A percentile compares a stretch with the other conserved stretches of the same genome.
These are phyloP conservation scores for Russula griseocarnosa DNA, from an alignment of 768 basidiomycete genomes.

Conservation along the genomic window DNA sequence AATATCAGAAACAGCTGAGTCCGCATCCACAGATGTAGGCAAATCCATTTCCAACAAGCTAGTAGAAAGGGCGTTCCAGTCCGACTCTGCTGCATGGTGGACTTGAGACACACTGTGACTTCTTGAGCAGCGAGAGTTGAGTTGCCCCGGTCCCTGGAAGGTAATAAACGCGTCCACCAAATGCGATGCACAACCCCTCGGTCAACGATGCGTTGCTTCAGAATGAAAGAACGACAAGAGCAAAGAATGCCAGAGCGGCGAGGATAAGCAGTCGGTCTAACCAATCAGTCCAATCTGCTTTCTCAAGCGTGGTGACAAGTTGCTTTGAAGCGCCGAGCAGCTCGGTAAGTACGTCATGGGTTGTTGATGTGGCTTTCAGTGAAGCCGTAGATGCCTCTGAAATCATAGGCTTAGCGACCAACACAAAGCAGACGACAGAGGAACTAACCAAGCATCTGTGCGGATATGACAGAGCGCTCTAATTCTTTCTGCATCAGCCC, in stretches of 20 bases:
- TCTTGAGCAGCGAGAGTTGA: background rate
- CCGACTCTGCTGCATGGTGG: background rate
- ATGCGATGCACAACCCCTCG: conserved; percentile 69
- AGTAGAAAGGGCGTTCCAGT: background rate
- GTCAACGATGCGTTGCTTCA: conserved; percentile 85
- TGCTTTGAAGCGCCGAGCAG: conserved; percentile 77
- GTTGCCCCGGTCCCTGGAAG: conserved; percentile 30
- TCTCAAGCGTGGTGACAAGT: conserved; percentile 83
- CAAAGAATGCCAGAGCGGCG: conserved; percentile 75
- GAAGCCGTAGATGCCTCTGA: conserved; percentile 76
- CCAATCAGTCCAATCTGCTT: conserved; percentile 89
- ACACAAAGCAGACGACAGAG: background rate
- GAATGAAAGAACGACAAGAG: conserved; percentile 74
- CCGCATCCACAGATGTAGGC: background rate
- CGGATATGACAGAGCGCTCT: conserved; percentile 79
- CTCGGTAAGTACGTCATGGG: conserved; percentile 69
- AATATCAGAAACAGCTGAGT: background rate
- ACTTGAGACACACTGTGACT: conserved; percentile 2
- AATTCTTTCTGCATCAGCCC: conserved; percentile 88
- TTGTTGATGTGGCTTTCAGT: conserved; percentile 65
- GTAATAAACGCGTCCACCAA: conserved; percentile 87
- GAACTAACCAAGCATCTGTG: conserved; percentile 73
- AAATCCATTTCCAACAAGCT: background rate
- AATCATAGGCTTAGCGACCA: background rate
- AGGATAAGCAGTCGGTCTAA: conserved; percentile 86